Evolutionary conservation across 306 rosid genomes (phyloP), one percentile per base, ranked within the genome.

Genomic region (Canavalia ensiformis): DNA sequence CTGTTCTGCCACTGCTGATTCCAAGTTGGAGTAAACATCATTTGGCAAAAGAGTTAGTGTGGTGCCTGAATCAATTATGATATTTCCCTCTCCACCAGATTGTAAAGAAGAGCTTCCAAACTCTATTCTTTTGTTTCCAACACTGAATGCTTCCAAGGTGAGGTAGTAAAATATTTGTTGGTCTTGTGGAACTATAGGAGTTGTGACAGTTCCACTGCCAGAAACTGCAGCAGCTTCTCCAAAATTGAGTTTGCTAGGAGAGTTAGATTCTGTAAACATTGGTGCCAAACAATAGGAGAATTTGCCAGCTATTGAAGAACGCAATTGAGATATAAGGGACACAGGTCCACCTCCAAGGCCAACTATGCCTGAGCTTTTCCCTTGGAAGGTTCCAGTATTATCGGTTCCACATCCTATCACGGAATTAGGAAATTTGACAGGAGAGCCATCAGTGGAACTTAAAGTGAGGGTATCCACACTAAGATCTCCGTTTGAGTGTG

Each of bases 271-370:
- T 7, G 60, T 10, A 0, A 70, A 10, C 1, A 30, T 0, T 0
- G 91, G 86, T 3, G 77, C 56, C 67, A 92, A 85, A 65, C 97
- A 92, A 50, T 92, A 84, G 0, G 93, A 86, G 70, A 90, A 92
- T 59, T 86, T 92, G 0, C 90, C 88, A 0, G 0, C 74, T 0
- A 75, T 78, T 1, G 88, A 72, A 3, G 85, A 3, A 4, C 39
- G 56, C 35, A 92, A 0, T 7, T 88, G 94, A 0, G 87, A 5
- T 8, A 4, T 33, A 7, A 91, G 84, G 0, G 94, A 93, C 8
- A 30, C 60, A 0, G 44, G 1, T 1, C 94, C 89, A 0, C 68
- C 31, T 7, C 95, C 96, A 0, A 93, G 89, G 0, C 94, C 95
- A 1, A 93, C 86, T 12, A 91, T 49, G 2, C 95, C 97, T 0